phyloP scores from a whole-genome alignment of 352 stramenopile species.

The Phytopythium helicoides region DNA sequence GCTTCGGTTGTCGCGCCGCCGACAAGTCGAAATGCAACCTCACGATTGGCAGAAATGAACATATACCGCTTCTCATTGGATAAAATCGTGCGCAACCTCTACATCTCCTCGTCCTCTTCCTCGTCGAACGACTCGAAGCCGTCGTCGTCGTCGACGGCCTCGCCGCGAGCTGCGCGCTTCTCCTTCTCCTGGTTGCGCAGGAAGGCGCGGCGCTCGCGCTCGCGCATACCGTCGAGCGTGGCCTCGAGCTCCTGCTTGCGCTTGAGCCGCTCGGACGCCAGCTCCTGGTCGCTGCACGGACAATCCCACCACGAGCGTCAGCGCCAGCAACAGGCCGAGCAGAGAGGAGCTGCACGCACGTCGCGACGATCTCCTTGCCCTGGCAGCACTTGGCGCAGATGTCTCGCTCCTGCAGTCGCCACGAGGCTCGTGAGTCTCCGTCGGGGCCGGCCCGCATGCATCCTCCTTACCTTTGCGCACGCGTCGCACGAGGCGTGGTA shows the following conservation, averaged over 20 bases:
- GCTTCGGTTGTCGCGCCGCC: background rate
- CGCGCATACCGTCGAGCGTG: constrained; percentile 62
- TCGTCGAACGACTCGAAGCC: constrained; percentile 54
- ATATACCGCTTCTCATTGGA: constrained; percentile 20
- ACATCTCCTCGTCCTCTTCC: constrained; percentile 47
- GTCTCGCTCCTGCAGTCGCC: constrained; percentile 48
- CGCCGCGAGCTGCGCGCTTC: constrained; percentile 31
- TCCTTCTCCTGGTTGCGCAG: constrained; percentile 69
- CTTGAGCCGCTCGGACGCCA: constrained; percentile 38
- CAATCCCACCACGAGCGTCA: background rate
- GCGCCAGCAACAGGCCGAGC: background rate
- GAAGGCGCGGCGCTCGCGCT: constrained; percentile 73
- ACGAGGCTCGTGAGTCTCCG: background rate
- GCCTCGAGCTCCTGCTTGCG: constrained; percentile 51
- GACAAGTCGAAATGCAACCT: background rate
- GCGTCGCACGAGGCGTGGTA: constrained; percentile 94
- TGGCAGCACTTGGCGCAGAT: constrained; percentile 90
- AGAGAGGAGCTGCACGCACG: constrained; percentile 21
- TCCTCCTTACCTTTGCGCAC: constrained; percentile 71
- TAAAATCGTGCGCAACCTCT: constrained; percentile 15
- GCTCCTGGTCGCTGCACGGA: constrained; percentile 40
- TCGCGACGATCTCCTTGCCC: constrained; percentile 66
- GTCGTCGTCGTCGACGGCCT: constrained; percentile 20
- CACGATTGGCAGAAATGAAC: constrained; percentile 14
- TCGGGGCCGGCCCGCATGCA: background rate